Evolutionary conservation across 2,329 filamentous ascomycete species (phyloP).

Genomic region (Hypoxylon sp.): DNA sequence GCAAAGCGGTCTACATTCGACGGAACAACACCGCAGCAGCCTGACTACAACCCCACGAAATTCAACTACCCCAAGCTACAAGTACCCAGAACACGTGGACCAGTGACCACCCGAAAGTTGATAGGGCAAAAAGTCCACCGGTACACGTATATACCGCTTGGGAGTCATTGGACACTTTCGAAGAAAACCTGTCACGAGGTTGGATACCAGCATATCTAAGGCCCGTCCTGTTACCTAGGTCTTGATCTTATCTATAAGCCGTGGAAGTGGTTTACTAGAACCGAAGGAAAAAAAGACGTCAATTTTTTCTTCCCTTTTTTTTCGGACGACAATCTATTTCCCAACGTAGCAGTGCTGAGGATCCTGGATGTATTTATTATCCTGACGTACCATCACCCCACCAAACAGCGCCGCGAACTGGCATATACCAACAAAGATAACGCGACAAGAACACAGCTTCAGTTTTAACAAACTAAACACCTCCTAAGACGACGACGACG

Average conservation of each 20-base stretch:
- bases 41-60: slow-evolving; percentile 53
- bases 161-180: slow-evolving; percentile 37
- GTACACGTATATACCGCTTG: slow-evolving; percentile 53
- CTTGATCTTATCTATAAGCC: slow-evolving; percentile 48
- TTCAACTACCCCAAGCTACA: slow-evolving; percentile 47
- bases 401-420: slow-evolving; percentile 36
- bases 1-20: slow-evolving; percentile 44
- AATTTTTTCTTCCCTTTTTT: slow-evolving; percentile 24
- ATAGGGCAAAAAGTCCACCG: slow-evolving; percentile 47
- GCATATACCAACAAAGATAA: slow-evolving; percentile 30
- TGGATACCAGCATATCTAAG: slow-evolving; percentile 44
- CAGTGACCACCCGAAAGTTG: slow-evolving; percentile 44
- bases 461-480: slow-evolving; percentile 40
- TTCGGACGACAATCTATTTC: slow-evolving; percentile 41
- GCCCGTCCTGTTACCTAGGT: slow-evolving; percentile 30
- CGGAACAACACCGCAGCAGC: slow-evolving; percentile 48
- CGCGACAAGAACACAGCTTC: slow-evolving; percentile 23
- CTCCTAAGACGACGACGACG: slow-evolving; percentile 34
- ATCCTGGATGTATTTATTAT: slow-evolving; percentile 45
- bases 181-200: slow-evolving; percentile 45
- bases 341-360: slow-evolving; percentile 36
- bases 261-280: slow-evolving; percentile 39
- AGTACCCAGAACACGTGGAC: slow-evolving; percentile 52
- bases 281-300: slow-evolving; percentile 16
- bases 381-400: slow-evolving; percentile 44